Base-by-base conservation (phyloP, 208 protist species). In the Crithidia fasciculata region DNA sequence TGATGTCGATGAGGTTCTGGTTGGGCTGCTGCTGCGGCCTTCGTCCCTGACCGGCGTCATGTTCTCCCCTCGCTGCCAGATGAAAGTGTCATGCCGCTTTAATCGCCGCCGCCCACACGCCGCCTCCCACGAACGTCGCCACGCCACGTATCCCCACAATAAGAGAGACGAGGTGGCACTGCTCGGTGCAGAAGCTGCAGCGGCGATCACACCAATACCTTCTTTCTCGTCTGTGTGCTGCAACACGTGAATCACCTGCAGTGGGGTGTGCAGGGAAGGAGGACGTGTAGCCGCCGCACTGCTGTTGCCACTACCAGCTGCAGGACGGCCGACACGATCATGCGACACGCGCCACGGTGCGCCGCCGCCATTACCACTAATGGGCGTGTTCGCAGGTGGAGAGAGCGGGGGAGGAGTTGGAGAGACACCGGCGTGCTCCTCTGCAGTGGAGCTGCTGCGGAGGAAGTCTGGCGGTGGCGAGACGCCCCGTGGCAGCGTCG, bases 61-160 rank as follows among this genome's bases (percentile, higher is more conserved):
- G 28, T 28, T 28, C 28, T 28, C 28, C 28, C 28, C 28, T 28
- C 28, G 28, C 28, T 28, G 28, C 28, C 57, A 70, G 1, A 79
- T 60, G 44, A 65, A 79, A 3, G 7, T n/a, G 47, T 52, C 61
- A 9, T 53, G 61, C 28, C 41, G 55, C 13, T 39, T 44, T 36
- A 73, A 19, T 15, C 60, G 69, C 18, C 78, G 78, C 5, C 64
- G 69, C 9, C 45, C 40, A 40, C 66, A 54, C 8, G 78, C 78
- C 18, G 50, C n/a, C 28, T 79, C 74, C 74, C 74, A 79, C 4
- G 43, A 40, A 60, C 72, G 74, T 45, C 74, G 66, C 74, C 74
- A 79, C 41, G 67, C 49, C 43, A 69, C 44, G 56, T 74, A 79
- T 8, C 47, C 37, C 74, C 74, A 79, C 60, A 64, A 28, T 28